Conservation (phyloP, 208 protist genomes). For the Leishmania braziliensis region DNA sequence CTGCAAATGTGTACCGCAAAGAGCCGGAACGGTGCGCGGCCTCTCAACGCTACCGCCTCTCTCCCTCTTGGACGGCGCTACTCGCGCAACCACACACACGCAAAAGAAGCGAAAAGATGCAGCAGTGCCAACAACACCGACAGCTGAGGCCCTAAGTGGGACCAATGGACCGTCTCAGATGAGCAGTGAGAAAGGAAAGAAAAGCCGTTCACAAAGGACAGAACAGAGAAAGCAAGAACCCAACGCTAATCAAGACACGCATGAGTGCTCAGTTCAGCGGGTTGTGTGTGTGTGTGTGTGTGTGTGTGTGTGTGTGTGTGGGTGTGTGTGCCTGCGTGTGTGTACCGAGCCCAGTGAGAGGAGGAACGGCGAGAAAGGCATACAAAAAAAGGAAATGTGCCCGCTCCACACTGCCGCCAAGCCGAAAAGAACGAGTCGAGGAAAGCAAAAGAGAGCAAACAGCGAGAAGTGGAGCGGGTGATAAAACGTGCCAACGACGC, state of each 20-base stretch:
- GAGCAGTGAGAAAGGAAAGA: neutral
- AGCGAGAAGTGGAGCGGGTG: neutral
- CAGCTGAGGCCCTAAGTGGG: neutral
- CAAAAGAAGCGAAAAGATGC: neutral
- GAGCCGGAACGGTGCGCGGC: neutral
- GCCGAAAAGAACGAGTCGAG: neutral
- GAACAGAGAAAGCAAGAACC: neutral
- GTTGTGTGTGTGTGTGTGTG: neutral
- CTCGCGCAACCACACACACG: neutral
- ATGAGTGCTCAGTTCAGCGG: neutral
- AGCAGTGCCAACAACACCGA: neutral
- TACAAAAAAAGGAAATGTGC: neutral
- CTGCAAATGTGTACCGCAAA: neutral
- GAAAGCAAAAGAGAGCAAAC: neutral
- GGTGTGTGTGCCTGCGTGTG: neutral
- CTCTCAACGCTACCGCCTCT: neutral
- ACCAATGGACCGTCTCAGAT: neutral
- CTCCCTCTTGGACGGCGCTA: neutral
- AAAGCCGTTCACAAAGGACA: neutral
- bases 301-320: neutral
- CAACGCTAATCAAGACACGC: neutral
- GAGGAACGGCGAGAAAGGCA: neutral
- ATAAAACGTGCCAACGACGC: neutral
- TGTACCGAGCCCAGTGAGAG: neutral
- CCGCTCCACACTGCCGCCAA: neutral